Evolutionary conservation across 257 asterid genomes (phyloP), one percentile per base, ranked within the genome.

Genomic region (Solanum bulbocastanum): DNA sequence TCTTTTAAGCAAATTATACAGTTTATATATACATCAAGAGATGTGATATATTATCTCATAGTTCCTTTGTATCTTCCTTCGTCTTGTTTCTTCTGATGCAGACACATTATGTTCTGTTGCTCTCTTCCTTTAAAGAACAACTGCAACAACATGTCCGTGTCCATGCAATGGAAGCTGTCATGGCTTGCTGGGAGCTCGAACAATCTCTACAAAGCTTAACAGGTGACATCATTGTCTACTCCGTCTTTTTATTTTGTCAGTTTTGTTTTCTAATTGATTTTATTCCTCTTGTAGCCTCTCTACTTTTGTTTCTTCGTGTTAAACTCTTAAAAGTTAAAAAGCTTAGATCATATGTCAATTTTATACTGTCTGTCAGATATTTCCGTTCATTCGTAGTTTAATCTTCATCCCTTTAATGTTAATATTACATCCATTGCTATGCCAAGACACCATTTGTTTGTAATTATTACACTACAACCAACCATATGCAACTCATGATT

Each of bases 121-220:
- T 97, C 36, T 96, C 98, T 81, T 94, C 98, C 83, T 97, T 97
- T 87, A 97, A 97, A 97, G 99, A 97, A 71, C 99, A 97, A 91
- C 95, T 97, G 90, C 99, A 97, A 81, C 99, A 97, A 75, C 99
- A 97, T 65, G 99, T 97, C 25, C 96, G 99, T 2, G 98, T 97
- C 84, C 99, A 97, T 93, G 99, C 99, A 73, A 96, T 97, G 99
- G 99, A 97, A 95, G 98, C 99, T 39, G 99, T 97, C 93, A 97
- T 96, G 99, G 98, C 98, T 89, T 97, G 99, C 91, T 97, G 99
- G 99, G 99, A 97, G 93, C 98, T 97, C 2, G 99, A 97, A 93
- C 99, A 97, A 89, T 97, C 99, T 4, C 90, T 97, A 90, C 99
- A 97, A 91, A 97, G 98, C 93, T 92, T 97, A 92, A 95, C 99